Percentiles rank a stretch among this genome's conserved stretches.
phyloP scores from a whole-genome alignment of 2,329 filamentous ascomycete genomes.

The Plenodomus lindquistii region DNA sequence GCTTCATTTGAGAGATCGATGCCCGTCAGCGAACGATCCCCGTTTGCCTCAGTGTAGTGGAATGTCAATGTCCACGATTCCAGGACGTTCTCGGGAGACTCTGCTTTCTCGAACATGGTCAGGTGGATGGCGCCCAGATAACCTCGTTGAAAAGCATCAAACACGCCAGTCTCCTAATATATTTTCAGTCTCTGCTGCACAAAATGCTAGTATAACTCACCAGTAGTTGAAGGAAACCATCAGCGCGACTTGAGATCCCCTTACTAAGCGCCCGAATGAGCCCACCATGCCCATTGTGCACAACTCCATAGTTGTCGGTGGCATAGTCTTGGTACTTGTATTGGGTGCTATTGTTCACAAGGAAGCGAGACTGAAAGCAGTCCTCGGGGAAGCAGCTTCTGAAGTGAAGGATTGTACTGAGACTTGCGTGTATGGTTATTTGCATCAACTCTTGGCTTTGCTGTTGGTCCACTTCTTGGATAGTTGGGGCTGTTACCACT shows the following conservation, averaged over 20 bases:
- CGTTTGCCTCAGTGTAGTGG: slow-evolving; percentile 39
- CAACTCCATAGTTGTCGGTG: neutral
- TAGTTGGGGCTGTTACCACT: neutral
- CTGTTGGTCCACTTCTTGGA: neutral
- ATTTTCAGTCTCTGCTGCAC: neutral
- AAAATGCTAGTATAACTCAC: neutral
- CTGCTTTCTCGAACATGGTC: slow-evolving; percentile 48
- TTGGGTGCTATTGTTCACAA: neutral
- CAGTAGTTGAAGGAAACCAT: slow-evolving; percentile 3
- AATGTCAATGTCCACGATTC: slow-evolving; percentile 57
- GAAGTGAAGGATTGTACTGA: neutral
- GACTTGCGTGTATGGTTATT: slow-evolving; percentile 1
- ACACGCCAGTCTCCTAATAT: slow-evolving; percentile 53
- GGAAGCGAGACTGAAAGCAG: neutral
- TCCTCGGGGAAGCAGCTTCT: slow-evolving; percentile 1
- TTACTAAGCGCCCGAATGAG: slow-evolving; percentile 2
- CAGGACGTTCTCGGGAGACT: slow-evolving; percentile 45
- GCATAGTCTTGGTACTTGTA: slow-evolving; percentile 2
- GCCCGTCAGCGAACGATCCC: slow-evolving; percentile 14
- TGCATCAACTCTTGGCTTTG: slow-evolving; percentile 4
- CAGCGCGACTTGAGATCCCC: slow-evolving; percentile 2
- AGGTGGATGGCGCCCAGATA: slow-evolving; percentile 53
- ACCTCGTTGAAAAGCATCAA: slow-evolving; percentile 50
- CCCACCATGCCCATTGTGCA: neutral
- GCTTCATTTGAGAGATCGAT: slow-evolving; percentile 34